Percentiles rank a stretch among this genome's conserved stretches.
These are phyloP conservation scores for Aspergillus sp. DNA, from an alignment of 2,329 filamentous ascomycete species.

Conservation along the genomic window DNA sequence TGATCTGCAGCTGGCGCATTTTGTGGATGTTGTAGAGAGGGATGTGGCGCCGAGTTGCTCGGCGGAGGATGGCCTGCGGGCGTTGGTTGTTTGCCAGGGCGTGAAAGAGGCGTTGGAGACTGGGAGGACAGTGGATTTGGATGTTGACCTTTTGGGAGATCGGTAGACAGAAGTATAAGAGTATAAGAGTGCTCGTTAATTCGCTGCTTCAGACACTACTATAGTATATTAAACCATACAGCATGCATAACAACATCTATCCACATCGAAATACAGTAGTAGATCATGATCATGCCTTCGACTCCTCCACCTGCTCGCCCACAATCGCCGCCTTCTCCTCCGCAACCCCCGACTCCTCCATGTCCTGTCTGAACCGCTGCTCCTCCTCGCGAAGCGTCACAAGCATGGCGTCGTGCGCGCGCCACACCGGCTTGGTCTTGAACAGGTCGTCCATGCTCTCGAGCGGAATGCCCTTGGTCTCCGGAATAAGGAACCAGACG, in stretches of 20 bases:
- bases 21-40: slow-evolving; percentile 40
- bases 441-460: slow-evolving; percentile 57
- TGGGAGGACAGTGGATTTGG: slow-evolving; percentile 26
- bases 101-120: slow-evolving; percentile 38
- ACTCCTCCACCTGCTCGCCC: slow-evolving; percentile 8
- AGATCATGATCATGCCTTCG: too few relatives aligned
- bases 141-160: slow-evolving; percentile 6
- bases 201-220: too few relatives aligned
- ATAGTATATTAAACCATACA: too few relatives aligned
- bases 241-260: too few relatives aligned
- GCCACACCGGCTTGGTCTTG: slow-evolving; percentile 27
- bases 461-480: slow-evolving; percentile 57
- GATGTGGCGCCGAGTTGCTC: slow-evolving; percentile 39
- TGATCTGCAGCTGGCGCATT: slow-evolving; percentile 44
- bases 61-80: slow-evolving; percentile 41
- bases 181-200: too few relatives aligned
- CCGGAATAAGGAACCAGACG: slow-evolving; percentile 52
- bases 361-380: slow-evolving; percentile 21
- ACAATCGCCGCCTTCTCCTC: slow-evolving; percentile 6
- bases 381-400: slow-evolving; percentile 26
- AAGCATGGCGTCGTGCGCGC: slow-evolving; percentile 25
- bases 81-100: slow-evolving; percentile 45
- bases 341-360: slow-evolving; percentile 10
- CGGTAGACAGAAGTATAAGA: too few relatives aligned
- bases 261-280: too few relatives aligned